A percentile compares a stretch with the other conserved stretches of the same genome.
Conservation (phyloP, 2,329 filamentous ascomycete species). For the Trichoderma brevicompactum region DNA sequence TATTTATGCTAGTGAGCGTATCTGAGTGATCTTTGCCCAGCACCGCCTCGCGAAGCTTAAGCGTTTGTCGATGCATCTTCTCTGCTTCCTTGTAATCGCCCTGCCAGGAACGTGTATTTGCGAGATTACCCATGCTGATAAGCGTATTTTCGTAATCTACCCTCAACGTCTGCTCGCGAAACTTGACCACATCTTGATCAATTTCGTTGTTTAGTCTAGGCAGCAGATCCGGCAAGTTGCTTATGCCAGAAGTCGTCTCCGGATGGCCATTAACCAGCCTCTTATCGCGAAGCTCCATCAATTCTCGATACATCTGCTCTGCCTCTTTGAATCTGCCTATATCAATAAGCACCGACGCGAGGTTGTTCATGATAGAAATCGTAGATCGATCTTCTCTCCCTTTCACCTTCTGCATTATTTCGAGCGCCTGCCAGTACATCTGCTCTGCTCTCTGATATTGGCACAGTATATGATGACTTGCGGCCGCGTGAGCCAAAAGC, state of each 20-base stretch:
- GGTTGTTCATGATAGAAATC: background rate
- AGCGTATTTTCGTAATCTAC: background rate
- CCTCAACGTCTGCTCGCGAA: background rate
- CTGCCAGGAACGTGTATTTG: background rate
- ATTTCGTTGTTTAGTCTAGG: background rate
- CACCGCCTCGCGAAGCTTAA: background rate
- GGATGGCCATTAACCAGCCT: background rate
- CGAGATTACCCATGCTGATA: background rate
- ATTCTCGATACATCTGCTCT: background rate
- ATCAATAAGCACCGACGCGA: background rate
- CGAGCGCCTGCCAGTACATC: slow-evolving; percentile 28
- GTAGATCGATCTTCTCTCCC: background rate
- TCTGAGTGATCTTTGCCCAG: background rate
- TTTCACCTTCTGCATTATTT: background rate
- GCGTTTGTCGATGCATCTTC: background rate
- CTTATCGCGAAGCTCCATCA: background rate
- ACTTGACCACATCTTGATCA: background rate
- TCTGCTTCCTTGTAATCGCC: background rate
- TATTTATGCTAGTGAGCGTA: background rate
- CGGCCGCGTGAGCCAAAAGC: background rate
- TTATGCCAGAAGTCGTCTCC: background rate
- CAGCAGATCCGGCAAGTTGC: background rate
- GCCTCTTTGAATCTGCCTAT: background rate
- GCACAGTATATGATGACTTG: background rate
- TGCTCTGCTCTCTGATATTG: slow-evolving; percentile 32